phyloP scores from a whole-genome alignment of 2,329 filamentous ascomycete species.

The Phaeosphaeriaceae sp. region DNA sequence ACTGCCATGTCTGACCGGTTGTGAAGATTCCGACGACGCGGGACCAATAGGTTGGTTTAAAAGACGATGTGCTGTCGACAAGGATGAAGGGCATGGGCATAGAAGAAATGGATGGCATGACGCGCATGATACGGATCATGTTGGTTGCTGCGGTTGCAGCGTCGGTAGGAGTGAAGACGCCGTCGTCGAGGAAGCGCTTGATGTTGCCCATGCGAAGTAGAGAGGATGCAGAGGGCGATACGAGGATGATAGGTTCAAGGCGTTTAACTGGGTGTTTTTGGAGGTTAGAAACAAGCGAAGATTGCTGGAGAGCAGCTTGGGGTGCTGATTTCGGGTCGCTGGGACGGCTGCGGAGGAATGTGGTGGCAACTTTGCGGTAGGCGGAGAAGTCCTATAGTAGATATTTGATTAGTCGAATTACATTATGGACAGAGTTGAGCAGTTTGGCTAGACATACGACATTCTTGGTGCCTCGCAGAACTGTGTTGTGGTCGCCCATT shows the following conservation, averaged over 20 bases:
- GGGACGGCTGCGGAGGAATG: slow-evolving; percentile 69
- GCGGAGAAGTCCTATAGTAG: slow-evolving; percentile 82
- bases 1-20: slow-evolving; percentile 97
- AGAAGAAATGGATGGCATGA: slow-evolving; percentile 70
- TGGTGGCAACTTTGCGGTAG: slow-evolving; percentile 82
- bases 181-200: slow-evolving; percentile 88
- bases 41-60: slow-evolving; percentile 98
- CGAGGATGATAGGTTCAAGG: slow-evolving; percentile 84
- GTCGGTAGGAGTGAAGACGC: slow-evolving; percentile 79
- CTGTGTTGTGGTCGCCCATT: slow-evolving; percentile 90
- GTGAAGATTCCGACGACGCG: slow-evolving; percentile 96
- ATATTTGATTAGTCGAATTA: slow-evolving; percentile 14
- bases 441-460: slow-evolving; percentile 64
- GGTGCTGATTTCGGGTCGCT: slow-evolving; percentile 40
- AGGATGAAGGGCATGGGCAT: slow-evolving; percentile 91
- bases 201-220: slow-evolving; percentile 95
- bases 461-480: slow-evolving; percentile 84
- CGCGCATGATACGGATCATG: slow-evolving; percentile 84
- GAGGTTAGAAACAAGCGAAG: slow-evolving; percentile 49
- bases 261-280: slow-evolving; percentile 54
- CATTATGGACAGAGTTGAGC: slow-evolving; percentile 10
- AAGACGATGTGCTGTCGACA: slow-evolving; percentile 89
- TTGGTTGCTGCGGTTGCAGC: slow-evolving; percentile 62
- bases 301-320: slow-evolving; percentile 35
- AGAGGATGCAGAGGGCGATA: slow-evolving; percentile 94